Percentiles rank a stretch among this genome's conserved stretches.
These are phyloP conservation scores for Cyclaneusma minus DNA, from an alignment of 2,329 filamentous ascomycete species.

Conservation along the genomic window DNA sequence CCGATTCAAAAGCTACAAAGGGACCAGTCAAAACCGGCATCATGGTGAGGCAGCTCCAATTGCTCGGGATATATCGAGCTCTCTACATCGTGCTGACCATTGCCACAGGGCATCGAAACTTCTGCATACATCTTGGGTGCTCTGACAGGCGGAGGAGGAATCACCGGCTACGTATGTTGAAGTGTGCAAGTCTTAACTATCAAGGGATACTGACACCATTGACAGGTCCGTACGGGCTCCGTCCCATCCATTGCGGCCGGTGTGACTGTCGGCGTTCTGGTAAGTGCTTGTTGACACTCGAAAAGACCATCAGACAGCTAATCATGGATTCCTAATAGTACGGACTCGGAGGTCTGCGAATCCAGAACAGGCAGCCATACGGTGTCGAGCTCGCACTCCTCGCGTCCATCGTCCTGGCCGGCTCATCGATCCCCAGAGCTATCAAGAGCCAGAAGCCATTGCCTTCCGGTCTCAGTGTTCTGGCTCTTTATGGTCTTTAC, in stretches of 20 bases:
- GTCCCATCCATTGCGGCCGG: conserved; percentile 78
- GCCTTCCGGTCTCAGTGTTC: conserved; percentile 59
- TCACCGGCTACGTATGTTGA: conserved; percentile 77
- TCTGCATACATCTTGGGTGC: conserved; percentile 67
- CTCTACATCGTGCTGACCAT: neutral
- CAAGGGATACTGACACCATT: too few species aligned
- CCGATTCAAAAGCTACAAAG: too few species aligned
- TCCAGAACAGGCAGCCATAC: conserved; percentile 60
- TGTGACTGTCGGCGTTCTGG: conserved; percentile 59
- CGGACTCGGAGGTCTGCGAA: conserved; percentile 65
- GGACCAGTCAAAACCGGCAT: neutral
- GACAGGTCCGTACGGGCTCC: conserved; percentile 70
- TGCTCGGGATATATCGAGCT: neutral
- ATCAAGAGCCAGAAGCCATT: conserved; percentile 74
- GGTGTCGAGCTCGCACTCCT: conserved; percentile 81
- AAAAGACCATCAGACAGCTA: conserved; percentile 1
- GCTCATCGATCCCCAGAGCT: conserved; percentile 72
- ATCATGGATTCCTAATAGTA: conserved; percentile 23
- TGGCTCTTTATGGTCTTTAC: conserved; percentile 65
- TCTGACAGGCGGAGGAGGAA: conserved; percentile 75
- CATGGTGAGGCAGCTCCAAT: neutral
- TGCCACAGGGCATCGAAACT: conserved; percentile 26
- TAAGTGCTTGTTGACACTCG: conserved; percentile 15
- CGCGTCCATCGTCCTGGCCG: conserved; percentile 71
- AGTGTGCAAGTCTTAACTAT: too few species aligned